These are phyloP conservation scores for Suhomyces anneliseae DNA, from an alignment of 1,139 yeast species.

Conservation along the genomic window DNA sequence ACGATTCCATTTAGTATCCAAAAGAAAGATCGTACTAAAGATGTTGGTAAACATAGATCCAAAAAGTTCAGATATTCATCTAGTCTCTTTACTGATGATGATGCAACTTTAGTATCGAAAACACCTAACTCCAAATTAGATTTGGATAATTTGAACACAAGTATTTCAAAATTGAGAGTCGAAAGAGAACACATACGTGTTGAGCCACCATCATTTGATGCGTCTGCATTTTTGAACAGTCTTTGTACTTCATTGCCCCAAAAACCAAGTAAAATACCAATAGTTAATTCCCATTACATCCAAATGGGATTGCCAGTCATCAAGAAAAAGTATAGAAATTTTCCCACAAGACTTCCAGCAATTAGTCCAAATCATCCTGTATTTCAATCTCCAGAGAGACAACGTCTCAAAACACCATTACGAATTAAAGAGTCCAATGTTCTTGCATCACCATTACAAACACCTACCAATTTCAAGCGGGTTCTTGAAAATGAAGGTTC, in stretches of 20 bases:
- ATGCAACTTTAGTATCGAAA: conserved; percentile 21
- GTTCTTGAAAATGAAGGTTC: conserved; percentile 6
- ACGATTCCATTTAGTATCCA: conserved; percentile 37
- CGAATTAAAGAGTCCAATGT: background rate
- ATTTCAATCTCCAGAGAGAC: conserved; percentile 28
- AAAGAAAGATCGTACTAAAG: conserved; percentile 31
- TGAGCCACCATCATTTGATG: conserved; percentile 2
- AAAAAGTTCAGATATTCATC: conserved; percentile 5
- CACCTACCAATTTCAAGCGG: conserved; percentile 9
- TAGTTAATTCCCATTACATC: conserved; percentile 25
- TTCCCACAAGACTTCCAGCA: conserved; percentile 28
- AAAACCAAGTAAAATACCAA: conserved; percentile 27
- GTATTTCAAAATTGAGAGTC: conserved; percentile 7
- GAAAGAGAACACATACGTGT: background rate
- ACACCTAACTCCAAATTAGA: conserved; percentile 16
- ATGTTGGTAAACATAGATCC: conserved; percentile 17
- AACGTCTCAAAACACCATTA: conserved; percentile 3
- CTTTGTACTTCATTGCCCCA: conserved; percentile 4
- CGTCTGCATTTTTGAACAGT: conserved; percentile 1
- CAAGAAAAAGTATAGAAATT: conserved; percentile 18
- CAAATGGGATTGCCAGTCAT: conserved; percentile 25
- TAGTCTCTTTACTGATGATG: conserved; percentile 19
- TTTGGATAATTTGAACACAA: conserved; percentile 6
- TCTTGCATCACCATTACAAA: conserved; percentile 7
- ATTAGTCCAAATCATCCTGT: conserved; percentile 35